Base-by-base conservation (phyloP, 1,284 basidiomycete species). In the Apiotrichum porosum region DNA sequence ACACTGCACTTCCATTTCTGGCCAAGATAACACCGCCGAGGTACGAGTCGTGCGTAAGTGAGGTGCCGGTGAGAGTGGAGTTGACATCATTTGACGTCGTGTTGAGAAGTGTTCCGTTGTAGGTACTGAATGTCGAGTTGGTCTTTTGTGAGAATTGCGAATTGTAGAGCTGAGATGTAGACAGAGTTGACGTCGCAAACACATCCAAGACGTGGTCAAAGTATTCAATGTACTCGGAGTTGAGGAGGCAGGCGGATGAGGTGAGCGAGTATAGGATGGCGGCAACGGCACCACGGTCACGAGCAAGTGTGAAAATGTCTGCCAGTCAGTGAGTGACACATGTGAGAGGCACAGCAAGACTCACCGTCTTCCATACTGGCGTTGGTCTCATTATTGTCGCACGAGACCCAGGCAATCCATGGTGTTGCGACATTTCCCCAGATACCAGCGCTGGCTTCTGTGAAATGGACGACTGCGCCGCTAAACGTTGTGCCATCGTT, bases 371-470 rank as follows among this genome's bases (percentile, higher is more conserved):
- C 63, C n/a, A 65, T 49, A 44, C 60, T 69, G 15, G 79, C 76
- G 52, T 79, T 71, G 5, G 85, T 86, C 21, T 82, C 79, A 66
- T 90, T 88, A 44, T 66, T 64, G 63, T 91, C 88, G 68, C 89
- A 93, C 12, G 81, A 80, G 38, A 93, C 81, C 59, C 90, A 79
- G 5, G 90, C 89, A 55, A 93, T 86, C 88, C 88, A 93, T 8
- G 89, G 88, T 0, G 88, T 87, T 2, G 74, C 49, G 0, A 72
- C 66, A 0, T 73, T 61, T 5, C 19, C 13, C 6, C 66, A 78
- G 23, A 81, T 85, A 87, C 26, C 61, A 42, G 59, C 62, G 5
- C 49, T 56, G 3, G 57, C 54, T 52, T 89, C 87, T 0, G 83
- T 80, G 63, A 90, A 90, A 68, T 86, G 85, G 17, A 89, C 82